Evolutionary conservation across 2,329 filamentous ascomycete species (phyloP), one percentile per base, ranked within the genome.

Genomic region (Talaromyces sp.): DNA sequence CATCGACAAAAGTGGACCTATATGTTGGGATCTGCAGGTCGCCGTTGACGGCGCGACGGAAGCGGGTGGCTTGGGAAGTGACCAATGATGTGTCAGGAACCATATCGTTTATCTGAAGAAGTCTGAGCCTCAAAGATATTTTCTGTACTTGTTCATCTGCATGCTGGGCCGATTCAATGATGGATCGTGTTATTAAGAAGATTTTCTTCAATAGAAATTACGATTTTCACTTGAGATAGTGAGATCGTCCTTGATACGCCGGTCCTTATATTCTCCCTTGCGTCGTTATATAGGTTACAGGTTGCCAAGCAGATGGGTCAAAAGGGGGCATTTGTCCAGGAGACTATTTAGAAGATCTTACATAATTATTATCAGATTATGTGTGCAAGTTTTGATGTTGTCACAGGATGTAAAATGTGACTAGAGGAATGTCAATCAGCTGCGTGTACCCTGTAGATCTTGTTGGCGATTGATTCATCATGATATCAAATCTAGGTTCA

Each of bases 11-110:
- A 31, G 22, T 28, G 22, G 41, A n/a, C n/a, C n/a, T n/a, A n/a
- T n/a, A n/a, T n/a, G 41, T n/a, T 2, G 19, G 41, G 41, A 45
- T 45, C 21, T n/a, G 13, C 21, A 28, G 5, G 6, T 11, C 25
- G 35, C 51, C 51, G 51, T 31, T 53, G 51, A 53, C 51, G 51
- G 36, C 17, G 9, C 36, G 37, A 41, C 51, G 51, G 37, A 53
- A 35, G 25, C 37, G 25, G 48, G n/a, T 53, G 36, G n/a, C 28
- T 41, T 22, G 33, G 2, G 9, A 5, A 3, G 4, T 1, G 5
- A 5, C 50, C 36, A 33, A 41, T 53, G 36, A 40, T 13, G 2
- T 19, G 4, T 19, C 8, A 2, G 8, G 15, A 40, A 41, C 37
- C 33, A 33, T n/a, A 41, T n/a, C 7, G 9, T 46, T 28, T 7